Percentiles rank a stretch among this genome's conserved stretches.
These are phyloP conservation scores for Actinomucor elegans DNA, from an alignment of 371 early-diverging fungal genomes.

Conservation along the genomic window DNA sequence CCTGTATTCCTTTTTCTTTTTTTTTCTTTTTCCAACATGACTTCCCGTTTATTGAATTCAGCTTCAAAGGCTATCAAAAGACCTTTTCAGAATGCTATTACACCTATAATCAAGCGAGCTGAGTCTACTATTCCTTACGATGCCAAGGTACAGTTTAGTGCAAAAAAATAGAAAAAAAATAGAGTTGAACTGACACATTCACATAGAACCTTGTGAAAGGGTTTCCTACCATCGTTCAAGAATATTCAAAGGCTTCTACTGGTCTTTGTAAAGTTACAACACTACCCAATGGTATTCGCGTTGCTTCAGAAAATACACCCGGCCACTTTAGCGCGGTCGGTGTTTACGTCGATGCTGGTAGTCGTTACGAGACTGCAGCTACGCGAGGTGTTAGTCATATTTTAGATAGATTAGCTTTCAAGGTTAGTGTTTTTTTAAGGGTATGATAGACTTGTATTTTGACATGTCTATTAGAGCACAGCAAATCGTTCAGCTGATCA, in stretches of 20 bases:
- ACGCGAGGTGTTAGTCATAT: conserved; percentile 81
- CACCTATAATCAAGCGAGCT: conserved; percentile 15
- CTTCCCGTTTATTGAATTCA: conserved; percentile 22
- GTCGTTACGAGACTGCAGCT: conserved; percentile 77
- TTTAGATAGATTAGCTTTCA: conserved; percentile 91
- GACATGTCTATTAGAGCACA: conserved; percentile 49
- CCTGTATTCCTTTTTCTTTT: background rate
- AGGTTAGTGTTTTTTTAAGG: conserved; percentile 48
- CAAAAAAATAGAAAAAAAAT: background rate
- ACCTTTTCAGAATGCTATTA: conserved; percentile 1
- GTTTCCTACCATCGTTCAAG: conserved; percentile 40
- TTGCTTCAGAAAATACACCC: conserved; percentile 77
- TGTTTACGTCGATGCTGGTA: conserved; percentile 89
- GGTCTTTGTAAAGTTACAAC: conserved; percentile 62
- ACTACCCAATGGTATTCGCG: conserved; percentile 84
- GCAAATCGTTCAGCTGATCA: conserved; percentile 61
- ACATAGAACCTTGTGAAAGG: conserved; percentile 5
- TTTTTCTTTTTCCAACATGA: conserved; percentile 14
- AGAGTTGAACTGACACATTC: background rate
- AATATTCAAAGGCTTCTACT: conserved; percentile 46
- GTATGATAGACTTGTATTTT: background rate
- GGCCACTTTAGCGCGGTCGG: conserved; percentile 91
- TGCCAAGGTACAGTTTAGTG: conserved; percentile 13
- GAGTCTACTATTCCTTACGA: conserved; percentile 21
- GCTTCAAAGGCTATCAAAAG: conserved; percentile 3